These are phyloP conservation scores for Termitomyces heimii DNA, from an alignment of 768 basidiomycete species.

Conservation along the genomic window DNA sequence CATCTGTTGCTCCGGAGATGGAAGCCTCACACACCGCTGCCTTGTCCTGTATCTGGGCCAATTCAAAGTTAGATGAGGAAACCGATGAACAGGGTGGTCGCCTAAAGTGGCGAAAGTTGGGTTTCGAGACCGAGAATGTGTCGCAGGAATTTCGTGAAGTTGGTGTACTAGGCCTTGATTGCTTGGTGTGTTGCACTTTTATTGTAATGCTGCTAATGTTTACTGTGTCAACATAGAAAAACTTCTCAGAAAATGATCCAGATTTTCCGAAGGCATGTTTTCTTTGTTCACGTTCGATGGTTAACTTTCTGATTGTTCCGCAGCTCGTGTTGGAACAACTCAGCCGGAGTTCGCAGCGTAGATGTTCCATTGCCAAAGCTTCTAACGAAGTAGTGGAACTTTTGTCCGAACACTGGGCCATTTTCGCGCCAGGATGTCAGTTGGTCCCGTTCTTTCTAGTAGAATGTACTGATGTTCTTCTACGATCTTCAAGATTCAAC, in stretches of 20 bases:
- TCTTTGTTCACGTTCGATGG: not conserved
- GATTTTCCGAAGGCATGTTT: conserved; percentile 68
- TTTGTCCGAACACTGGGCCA: conserved; percentile 79
- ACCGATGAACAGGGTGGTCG: conserved; percentile 39
- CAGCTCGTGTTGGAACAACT: conserved; percentile 78
- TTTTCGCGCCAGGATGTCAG: conserved; percentile 79
- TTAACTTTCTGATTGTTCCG: conserved; percentile 9
- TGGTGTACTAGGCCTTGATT: conserved; percentile 78
- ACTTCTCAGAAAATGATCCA: conserved; percentile 62
- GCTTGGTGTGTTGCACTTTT: conserved; percentile 47
- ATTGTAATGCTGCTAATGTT: not conserved
- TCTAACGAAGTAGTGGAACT: conserved; percentile 85
- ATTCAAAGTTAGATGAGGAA: conserved; percentile 51
- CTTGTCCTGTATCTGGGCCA: conserved; percentile 65
- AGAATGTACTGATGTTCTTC: conserved; percentile 2
- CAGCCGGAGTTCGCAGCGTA: conserved; percentile 62
- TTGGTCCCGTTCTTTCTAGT: conserved; percentile 17
- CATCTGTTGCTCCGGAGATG: conserved; percentile 62
- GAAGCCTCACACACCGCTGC: conserved; percentile 52
- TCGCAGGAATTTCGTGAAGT: conserved; percentile 72
- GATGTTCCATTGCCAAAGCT: conserved; percentile 79
- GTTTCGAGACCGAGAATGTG: conserved; percentile 72
- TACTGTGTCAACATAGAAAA: conserved; percentile 34
- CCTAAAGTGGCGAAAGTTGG: conserved; percentile 72
- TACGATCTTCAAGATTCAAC: conserved; percentile 53